Conservation (phyloP, 331 rosid species). For the Quercus tomentella region DNA sequence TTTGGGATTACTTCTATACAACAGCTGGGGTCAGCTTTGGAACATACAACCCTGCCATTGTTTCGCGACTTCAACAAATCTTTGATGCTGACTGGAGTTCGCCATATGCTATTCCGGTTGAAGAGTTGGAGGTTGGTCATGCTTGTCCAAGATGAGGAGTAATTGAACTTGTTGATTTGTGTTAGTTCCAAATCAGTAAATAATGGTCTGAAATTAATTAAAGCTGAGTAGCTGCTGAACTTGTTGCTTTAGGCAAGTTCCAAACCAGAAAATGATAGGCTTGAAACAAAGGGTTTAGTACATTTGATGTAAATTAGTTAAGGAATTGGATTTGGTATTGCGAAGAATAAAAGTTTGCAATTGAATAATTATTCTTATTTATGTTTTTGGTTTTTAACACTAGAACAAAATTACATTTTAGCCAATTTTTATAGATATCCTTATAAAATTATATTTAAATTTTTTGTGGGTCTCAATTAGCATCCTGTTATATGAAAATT, state of each 20-base stretch:
- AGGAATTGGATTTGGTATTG: no score
- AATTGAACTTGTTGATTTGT: background rate
- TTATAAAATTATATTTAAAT: no score
- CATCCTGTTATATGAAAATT: no score
- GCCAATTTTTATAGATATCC: no score
- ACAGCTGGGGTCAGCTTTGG: slow-evolving; percentile 95
- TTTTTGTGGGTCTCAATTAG: no score
- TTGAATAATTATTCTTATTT: no score
- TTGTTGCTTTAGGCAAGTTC: background rate
- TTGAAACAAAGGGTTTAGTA: no score
- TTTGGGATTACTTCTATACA: slow-evolving; percentile 92
- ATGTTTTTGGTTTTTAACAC: no score
- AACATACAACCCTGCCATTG: slow-evolving; percentile 65
- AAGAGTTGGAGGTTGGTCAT: slow-evolving; percentile 27
- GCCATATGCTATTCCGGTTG: slow-evolving; percentile 63
- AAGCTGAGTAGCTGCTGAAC: background rate
- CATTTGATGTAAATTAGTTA: no score
- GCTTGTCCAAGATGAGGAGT: slow-evolving; percentile 33
- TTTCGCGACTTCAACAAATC: slow-evolving; percentile 55
- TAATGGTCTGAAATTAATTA: background rate
- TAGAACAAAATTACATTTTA: no score
- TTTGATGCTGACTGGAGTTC: slow-evolving; percentile 95
- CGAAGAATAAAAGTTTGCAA: no score
- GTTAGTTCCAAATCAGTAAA: background rate
- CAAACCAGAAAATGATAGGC: no score